Evolutionary conservation across 805 yeast species (phyloP), one percentile per base, ranked within the genome.

Genomic region (Starmerella bombi): DNA sequence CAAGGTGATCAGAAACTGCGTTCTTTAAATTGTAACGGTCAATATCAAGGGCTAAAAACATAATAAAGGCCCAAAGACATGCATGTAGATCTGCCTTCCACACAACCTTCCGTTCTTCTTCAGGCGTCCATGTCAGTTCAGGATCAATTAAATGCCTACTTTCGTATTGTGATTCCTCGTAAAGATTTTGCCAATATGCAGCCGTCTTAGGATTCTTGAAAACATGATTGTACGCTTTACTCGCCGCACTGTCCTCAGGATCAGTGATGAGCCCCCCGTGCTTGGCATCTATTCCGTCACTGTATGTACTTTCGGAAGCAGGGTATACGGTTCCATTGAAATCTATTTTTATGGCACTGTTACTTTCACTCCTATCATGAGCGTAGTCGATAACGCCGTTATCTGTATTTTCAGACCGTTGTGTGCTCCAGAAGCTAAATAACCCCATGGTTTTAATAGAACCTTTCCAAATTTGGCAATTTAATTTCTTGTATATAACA

Each of bases 21-120:
- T 74, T 77, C 3, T 63, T 53, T 37, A 76, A 56, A 53, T 76
- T 75, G 37, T 69, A 68, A 50, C 82, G 59, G 56, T 74, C 80
- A 42, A 75, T 56, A 52, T 75, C 74, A 41, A 76, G 62, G 12
- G 73, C 75, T 32, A 71, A 59, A 53, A 75, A 75, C 72, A 75
- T 65, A 42, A 75, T 49, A 44, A 73, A 72, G 0, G 79, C 78
- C 64, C 76, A 65, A 23, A 72, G 57, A 4, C 75, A 62, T 21
- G 77, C 79, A 34, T 67, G 59, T 60, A 64, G 64, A 45, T 77
- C 81, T 32, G 72, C 61, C 50, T 72, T 74, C 54, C 72, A 52
- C 14, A 67, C 54, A 4, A 76, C 58, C 32, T 57, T 61, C 28
- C 58, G 45, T 44, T 77, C 80, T 50, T 74, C 80, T 36, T 65